Evolutionary conservation across 768 basidiomycete species (phyloP).

Genomic region (Russula sp.): DNA sequence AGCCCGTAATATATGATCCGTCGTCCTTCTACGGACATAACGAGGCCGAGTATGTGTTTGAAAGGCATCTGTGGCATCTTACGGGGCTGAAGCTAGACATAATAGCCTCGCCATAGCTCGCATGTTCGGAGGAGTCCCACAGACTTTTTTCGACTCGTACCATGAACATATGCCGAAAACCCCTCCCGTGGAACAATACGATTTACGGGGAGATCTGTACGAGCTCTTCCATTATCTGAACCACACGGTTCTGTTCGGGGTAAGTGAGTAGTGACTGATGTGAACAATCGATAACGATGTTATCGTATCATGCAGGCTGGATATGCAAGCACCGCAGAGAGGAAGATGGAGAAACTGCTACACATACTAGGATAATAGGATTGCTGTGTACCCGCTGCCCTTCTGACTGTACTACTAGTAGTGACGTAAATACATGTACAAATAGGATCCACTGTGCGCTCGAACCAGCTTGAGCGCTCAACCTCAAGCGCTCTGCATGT

Average conservation of each 20-base stretch:
- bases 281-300: background rate
- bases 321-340: constrained; percentile 50
- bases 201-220: constrained; percentile 60
- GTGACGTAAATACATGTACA: constrained; percentile 9
- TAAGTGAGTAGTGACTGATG: constrained; percentile 34
- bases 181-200: constrained; percentile 59
- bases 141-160: constrained; percentile 58
- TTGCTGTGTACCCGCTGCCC: background rate
- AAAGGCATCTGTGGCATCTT: background rate
- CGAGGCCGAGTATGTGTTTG: constrained; percentile 63
- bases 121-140: constrained; percentile 72
- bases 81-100: background rate
- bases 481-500: background rate
- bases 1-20: constrained; percentile 72
- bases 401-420: too few relatives aligned
- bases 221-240: constrained; percentile 80
- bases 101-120: constrained; percentile 66
- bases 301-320: constrained; percentile 31
- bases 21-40: constrained; percentile 77
- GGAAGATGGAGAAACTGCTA: constrained; percentile 42
- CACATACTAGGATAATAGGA: constrained; percentile 28
- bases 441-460: background rate
- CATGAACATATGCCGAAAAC: constrained; percentile 57
- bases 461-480: background rate
- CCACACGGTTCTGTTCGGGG: constrained; percentile 74